Conservation (phyloP, 371 early-diverging fungal species). For the Mortierella sp. region DNA sequence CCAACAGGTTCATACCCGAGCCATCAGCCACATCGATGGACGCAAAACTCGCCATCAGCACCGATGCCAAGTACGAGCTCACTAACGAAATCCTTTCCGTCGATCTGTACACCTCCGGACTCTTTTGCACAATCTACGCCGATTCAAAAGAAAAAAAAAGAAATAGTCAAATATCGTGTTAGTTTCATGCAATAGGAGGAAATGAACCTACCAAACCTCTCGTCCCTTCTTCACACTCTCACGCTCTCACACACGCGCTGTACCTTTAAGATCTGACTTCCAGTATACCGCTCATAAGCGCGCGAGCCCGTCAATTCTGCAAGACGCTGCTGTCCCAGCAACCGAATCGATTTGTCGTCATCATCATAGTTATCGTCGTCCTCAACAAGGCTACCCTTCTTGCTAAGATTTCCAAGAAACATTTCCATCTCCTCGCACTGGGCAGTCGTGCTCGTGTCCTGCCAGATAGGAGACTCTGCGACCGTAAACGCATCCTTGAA, state of each 20-base stretch:
- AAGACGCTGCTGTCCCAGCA: slow-evolving; percentile 57
- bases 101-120: slow-evolving; percentile 27
- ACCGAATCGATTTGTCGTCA: neutral
- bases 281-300: slow-evolving; percentile 87
- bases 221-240: neutral
- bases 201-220: too few relatives aligned
- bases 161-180: too few relatives aligned
- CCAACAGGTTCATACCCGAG: slow-evolving; percentile 86
- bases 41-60: slow-evolving; percentile 73
- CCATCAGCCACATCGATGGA: slow-evolving; percentile 85
- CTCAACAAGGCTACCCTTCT: neutral
- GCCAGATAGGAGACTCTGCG: slow-evolving; percentile 84
- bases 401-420: slow-evolving; percentile 64
- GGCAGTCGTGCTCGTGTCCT: slow-evolving; percentile 80
- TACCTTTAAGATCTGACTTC: slow-evolving; percentile 82
- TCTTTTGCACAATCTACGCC: slow-evolving; percentile 31
- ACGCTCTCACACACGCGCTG: neutral
- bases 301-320: slow-evolving; percentile 81
- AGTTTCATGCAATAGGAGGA: too few relatives aligned
- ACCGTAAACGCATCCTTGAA: slow-evolving; percentile 73
- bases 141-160: neutral
- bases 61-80: slow-evolving; percentile 77
- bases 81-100: slow-evolving; percentile 78
- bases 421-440: slow-evolving; percentile 76
- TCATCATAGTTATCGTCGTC: neutral